Percentiles rank a stretch among this genome's conserved stretches.
Evolutionary conservation across 176 grass and related monocot species (phyloP).

Genomic region (Aegilops longissima): DNA sequence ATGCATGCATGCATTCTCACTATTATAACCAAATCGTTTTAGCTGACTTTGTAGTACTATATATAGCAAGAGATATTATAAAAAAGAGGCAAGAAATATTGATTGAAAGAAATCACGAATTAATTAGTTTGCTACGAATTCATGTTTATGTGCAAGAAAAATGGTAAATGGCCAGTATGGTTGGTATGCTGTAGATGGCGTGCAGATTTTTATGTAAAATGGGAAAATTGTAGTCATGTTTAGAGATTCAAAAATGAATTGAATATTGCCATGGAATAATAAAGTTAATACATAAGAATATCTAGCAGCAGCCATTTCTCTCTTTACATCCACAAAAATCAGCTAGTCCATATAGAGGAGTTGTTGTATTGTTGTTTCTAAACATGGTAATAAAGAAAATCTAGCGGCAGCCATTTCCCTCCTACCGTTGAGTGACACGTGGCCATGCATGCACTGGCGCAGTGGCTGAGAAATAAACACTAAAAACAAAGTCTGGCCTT

Average conservation of each 20-base stretch:
- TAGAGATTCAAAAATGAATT: neutral
- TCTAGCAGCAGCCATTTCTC: neutral
- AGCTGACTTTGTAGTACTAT: neutral
- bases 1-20: neutral
- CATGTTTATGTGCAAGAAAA: neutral
- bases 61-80: neutral
- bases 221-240: neutral
- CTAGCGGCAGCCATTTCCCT: neutral
- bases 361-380: neutral
- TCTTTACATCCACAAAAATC: neutral
- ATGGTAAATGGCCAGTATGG: neutral
- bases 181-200: neutral
- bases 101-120: neutral
- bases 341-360: neutral
- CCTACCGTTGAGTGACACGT: neutral
- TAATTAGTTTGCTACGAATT: neutral
- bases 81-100: neutral
- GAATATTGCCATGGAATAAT: neutral
- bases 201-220: neutral
- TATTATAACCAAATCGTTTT: neutral
- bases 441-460: conserved; percentile 6
- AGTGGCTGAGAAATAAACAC: neutral
- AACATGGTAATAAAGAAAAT: neutral
- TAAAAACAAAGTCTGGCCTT: neutral
- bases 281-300: neutral